These are phyloP conservation scores for Aristolochia contorta DNA, from an alignment of 164 flowering plant genomes.

Conservation along the genomic window DNA sequence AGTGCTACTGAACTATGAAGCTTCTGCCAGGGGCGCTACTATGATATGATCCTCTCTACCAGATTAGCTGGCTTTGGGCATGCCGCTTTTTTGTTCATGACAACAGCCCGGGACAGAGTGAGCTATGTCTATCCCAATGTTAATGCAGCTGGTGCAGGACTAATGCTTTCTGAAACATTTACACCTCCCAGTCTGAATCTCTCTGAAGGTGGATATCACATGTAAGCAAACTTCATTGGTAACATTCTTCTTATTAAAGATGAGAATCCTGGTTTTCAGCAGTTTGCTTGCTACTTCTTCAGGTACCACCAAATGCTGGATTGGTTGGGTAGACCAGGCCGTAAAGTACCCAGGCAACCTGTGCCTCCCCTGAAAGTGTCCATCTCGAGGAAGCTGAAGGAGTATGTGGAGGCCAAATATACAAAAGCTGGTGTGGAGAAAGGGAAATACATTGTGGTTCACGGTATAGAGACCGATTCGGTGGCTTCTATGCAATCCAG, in stretches of 20 bases:
- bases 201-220: conserved; percentile 57
- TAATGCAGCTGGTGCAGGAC: conserved; percentile 87
- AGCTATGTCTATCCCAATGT: conserved; percentile 87
- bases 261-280: not conserved
- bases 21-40: conserved; percentile 59
- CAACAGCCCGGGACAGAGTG: conserved; percentile 66
- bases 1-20: not conserved
- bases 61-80: conserved; percentile 84
- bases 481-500: conserved; percentile 81
- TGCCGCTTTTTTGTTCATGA: conserved; percentile 75
- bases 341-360: conserved; percentile 53
- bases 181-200: conserved; percentile 49
- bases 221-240: conserved; percentile 10
- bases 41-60: conserved; percentile 79
- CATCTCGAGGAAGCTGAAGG: conserved; percentile 66
- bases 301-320: conserved; percentile 86
- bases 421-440: conserved; percentile 57
- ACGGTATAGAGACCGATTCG: conserved; percentile 72
- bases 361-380: conserved; percentile 69
- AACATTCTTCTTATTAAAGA: not conserved
- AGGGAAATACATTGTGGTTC: conserved; percentile 69
- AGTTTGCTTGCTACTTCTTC: not conserved
- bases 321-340: conserved; percentile 67
- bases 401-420: conserved; percentile 55
- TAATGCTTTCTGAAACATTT: conserved; percentile 62